A percentile compares a stretch with the other conserved stretches of the same genome.
Conservation (phyloP, 2,329 filamentous ascomycete species). For the Cercospora sp. region DNA sequence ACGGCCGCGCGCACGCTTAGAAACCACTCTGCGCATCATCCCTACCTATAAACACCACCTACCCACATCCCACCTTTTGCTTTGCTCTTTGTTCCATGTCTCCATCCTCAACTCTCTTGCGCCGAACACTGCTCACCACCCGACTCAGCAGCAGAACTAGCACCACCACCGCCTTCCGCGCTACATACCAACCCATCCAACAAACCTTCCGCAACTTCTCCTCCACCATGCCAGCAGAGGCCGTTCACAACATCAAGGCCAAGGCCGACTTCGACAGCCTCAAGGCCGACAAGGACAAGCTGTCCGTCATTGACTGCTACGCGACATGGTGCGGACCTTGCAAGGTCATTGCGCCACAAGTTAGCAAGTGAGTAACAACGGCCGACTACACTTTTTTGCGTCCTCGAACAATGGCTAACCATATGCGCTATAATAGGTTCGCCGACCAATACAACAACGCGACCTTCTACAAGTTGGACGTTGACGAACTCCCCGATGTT, state of each 20-base stretch:
- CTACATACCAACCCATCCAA: conserved; percentile 29
- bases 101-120: conserved; percentile 33
- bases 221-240: conserved; percentile 45
- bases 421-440: conserved; percentile 48
- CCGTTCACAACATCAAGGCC: conserved; percentile 56
- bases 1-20: neutral
- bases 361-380: conserved; percentile 52
- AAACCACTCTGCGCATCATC: neutral
- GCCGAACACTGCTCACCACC: conserved; percentile 47
- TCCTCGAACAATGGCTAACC: neutral
- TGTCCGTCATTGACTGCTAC: conserved; percentile 82
- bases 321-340: conserved; percentile 94
- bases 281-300: conserved; percentile 53
- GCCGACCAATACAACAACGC: conserved; percentile 60
- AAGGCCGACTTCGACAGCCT: conserved; percentile 60
- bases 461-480: conserved; percentile 86
- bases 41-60: conserved; percentile 13
- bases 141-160: conserved; percentile 32
- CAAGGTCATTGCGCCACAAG: conserved; percentile 79
- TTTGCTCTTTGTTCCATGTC: conserved; percentile 41
- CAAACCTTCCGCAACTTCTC: conserved; percentile 41
- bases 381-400: conserved; percentile 9
- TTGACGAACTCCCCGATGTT: conserved; percentile 76
- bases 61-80: neutral
- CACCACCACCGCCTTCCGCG: conserved; percentile 17